Conservation (phyloP, 1,284 basidiomycete species). For the Papiliotrema terrestris region DNA sequence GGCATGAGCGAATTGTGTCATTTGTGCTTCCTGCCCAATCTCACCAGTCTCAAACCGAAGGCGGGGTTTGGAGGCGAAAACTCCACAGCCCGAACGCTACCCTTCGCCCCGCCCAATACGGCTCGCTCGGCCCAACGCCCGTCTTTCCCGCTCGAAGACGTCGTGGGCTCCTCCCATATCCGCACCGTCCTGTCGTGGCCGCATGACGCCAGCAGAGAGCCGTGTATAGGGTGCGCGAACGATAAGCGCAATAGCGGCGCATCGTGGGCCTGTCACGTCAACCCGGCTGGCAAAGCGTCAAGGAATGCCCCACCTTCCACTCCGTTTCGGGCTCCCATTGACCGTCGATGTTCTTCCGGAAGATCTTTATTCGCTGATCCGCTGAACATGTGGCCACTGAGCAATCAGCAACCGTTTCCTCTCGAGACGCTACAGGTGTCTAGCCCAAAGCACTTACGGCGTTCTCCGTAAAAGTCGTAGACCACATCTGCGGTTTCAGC, state of each 20-base stretch:
- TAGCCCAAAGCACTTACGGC: slow-evolving; percentile 40
- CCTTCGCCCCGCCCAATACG: slow-evolving; percentile 73
- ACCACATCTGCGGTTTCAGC: slow-evolving; percentile 59
- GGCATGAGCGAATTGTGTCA: neutral
- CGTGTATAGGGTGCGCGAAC: slow-evolving; percentile 88
- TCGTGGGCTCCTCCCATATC: slow-evolving; percentile 70
- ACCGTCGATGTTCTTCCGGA: slow-evolving; percentile 65
- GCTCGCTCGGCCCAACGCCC: slow-evolving; percentile 68
- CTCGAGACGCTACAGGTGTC: neutral
- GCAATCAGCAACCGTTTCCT: no score
- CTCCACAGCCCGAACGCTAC: slow-evolving; percentile 75
- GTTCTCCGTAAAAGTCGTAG: slow-evolving; percentile 84
- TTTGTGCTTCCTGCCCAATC: slow-evolving; percentile 32
- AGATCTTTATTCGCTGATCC: slow-evolving; percentile 71
- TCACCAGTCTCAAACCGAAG: slow-evolving; percentile 78
- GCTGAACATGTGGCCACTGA: slow-evolving; percentile 47
- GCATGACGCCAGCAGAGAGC: slow-evolving; percentile 73
- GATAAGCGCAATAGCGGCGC: slow-evolving; percentile 75
- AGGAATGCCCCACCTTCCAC: slow-evolving; percentile 66
- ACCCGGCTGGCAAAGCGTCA: neutral
- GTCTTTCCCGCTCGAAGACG: slow-evolving; percentile 10
- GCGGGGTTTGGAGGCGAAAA: slow-evolving; percentile 70
- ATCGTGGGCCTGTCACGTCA: slow-evolving; percentile 68
- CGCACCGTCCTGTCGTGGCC: slow-evolving; percentile 86
- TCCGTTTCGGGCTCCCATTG: slow-evolving; percentile 72